Evolutionary conservation across 1,139 yeast genomes (phyloP).

Genomic region (Ogataea hybrid): DNA sequence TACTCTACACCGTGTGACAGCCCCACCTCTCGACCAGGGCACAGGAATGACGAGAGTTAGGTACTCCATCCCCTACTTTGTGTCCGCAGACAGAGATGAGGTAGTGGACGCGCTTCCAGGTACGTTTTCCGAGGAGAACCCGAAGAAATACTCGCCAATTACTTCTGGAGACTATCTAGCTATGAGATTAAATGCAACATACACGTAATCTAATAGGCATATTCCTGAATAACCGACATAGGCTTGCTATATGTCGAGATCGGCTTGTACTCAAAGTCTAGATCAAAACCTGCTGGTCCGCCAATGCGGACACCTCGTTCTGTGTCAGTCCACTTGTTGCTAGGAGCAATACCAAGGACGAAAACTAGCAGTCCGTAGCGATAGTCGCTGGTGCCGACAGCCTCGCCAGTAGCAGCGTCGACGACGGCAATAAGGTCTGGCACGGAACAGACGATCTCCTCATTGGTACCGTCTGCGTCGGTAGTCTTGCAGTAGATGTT

Average conservation of each 20-base stretch:
- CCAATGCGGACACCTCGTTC: conserved; percentile 38
- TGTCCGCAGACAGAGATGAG: conserved; percentile 15
- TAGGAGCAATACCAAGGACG: conserved; percentile 42
- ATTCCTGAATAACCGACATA: conserved; percentile 42
- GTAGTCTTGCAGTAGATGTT: conserved; percentile 35
- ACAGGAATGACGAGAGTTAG: conserved; percentile 16
- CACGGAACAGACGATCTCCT: conserved; percentile 38
- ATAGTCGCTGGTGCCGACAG: conserved; percentile 48
- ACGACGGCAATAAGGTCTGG: conserved; percentile 47
- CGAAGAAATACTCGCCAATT: conserved; percentile 33
- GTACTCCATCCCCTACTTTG: conserved; percentile 23
- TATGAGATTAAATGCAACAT: conserved; percentile 28
- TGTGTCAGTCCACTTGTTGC: conserved; percentile 39
- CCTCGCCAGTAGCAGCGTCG: conserved; percentile 44
- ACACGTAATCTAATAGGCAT: conserved; percentile 10
- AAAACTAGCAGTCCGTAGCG: conserved; percentile 43
- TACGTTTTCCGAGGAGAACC: conserved; percentile 22
- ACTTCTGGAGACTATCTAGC: conserved; percentile 28
- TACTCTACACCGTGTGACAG: conserved; percentile 35
- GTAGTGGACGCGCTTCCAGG: conserved; percentile 20
- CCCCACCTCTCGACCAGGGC: conserved; percentile 23
- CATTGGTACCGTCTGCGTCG: conserved; percentile 30
- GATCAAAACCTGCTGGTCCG: conserved; percentile 41
- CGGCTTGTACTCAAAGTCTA: conserved; percentile 37
- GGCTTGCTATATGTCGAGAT: conserved; percentile 37